Evolutionary conservation across 2,329 filamentous ascomycete species (phyloP), one percentile per base, ranked within the genome.

Genomic region (Metarhizium brunneum): DNA sequence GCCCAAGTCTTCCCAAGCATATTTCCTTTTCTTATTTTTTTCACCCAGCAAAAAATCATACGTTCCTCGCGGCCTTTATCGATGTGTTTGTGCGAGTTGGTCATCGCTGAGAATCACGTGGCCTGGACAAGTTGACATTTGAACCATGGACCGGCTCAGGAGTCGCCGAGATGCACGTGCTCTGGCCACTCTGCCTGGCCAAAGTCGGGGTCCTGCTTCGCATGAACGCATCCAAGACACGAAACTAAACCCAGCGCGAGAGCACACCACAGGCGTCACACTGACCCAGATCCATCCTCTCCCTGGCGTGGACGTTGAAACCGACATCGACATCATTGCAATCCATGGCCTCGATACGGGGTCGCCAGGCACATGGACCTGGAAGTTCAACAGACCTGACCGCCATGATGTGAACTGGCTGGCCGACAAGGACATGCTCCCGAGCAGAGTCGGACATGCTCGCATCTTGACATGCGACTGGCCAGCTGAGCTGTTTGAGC

Each of bases 281-380:
- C 40, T 42, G 10, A 6, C 14, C 14, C 40, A 42, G 14, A 42
- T 16, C 14, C 40, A 42, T 18, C 40, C 40, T 42, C 14, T 13
- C 6, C 40, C 40, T 35, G 32, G n/a, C 40, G 14, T 32, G 16
- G 53, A 59, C 58, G 53, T 16, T 16, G 56, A 60, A 42, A 58
- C 63, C 7, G 25, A 65, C 14, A 51, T 61, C 29, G 65, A 66
- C 16, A 63, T 73, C 48, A 67, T 71, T 35, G 59, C 73, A n/a
- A 69, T 74, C 36, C 72, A 66, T 60, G 62, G 66, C 56, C 58
- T 68, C 32, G 63, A 69, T 52, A 66, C 65, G 10, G 60, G 60
- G n/a, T 66, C 65, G 43, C 64, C 60, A 3, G 62, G 64, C 25
- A 67, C 66, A 4, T 69, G 64, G 66, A 61, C 50, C 47, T 65